Percentiles rank a stretch among this genome's conserved stretches.
Evolutionary conservation across 1,284 basidiomycete species (phyloP).

Genomic region (Ceratobasidium sp.): DNA sequence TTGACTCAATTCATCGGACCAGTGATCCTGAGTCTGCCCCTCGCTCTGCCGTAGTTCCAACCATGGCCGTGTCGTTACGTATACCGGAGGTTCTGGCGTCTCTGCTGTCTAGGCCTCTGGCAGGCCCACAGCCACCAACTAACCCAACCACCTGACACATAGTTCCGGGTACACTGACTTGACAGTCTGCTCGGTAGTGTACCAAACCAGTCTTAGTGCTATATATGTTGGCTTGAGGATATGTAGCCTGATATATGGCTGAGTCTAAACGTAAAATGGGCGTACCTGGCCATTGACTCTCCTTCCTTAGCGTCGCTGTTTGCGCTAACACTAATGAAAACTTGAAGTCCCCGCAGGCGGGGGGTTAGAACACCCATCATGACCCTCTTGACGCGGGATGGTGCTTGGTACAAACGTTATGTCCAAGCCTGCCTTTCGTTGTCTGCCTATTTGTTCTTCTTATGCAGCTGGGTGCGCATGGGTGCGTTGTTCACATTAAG

Average conservation of each 20-base stretch:
- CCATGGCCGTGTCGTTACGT: no score
- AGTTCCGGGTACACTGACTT: slow-evolving; percentile 36
- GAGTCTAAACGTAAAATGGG: background rate
- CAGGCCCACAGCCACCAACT: no score
- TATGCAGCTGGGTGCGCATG: slow-evolving; percentile 28
- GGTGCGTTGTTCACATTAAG: background rate
- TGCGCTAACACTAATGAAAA: slow-evolving; percentile 4
- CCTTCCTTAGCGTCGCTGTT: slow-evolving; percentile 25
- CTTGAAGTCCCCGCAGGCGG: slow-evolving; percentile 13
- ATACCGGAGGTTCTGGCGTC: no score
- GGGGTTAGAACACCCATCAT: slow-evolving; percentile 32
- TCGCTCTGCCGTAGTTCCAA: no score
- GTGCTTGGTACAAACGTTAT: slow-evolving; percentile 23
- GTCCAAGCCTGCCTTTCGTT: background rate
- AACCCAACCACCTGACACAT: background rate
- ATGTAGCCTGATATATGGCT: slow-evolving; percentile 26
- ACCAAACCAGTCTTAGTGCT: slow-evolving; percentile 1
- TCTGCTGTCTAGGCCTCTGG: no score
- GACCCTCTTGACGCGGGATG: slow-evolving; percentile 33
- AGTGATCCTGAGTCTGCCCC: no score
- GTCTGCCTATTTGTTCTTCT: background rate
- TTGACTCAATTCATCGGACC: no score
- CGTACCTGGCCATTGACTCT: background rate
- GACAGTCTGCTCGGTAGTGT: slow-evolving; percentile 15
- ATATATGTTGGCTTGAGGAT: slow-evolving; percentile 15